Percentiles rank a stretch among this genome's conserved stretches.
These are phyloP conservation scores for Aspergillus baeticus DNA, from an alignment of 495 filamentous ascomycete genomes.

Conservation along the genomic window DNA sequence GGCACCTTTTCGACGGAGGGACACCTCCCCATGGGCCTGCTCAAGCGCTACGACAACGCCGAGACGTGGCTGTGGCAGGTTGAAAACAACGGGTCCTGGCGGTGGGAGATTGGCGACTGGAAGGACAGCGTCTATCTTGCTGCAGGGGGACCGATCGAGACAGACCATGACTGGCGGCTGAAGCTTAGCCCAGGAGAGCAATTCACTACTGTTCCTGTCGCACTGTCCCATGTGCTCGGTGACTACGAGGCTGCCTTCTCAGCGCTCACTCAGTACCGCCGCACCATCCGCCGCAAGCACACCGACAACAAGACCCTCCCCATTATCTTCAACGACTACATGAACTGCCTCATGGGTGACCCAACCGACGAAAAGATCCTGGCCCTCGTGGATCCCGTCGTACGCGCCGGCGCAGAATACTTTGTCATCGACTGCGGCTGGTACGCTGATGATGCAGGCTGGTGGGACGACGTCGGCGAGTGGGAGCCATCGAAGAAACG, in stretches of 20 bases:
- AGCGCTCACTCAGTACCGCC: conserved; percentile 20
- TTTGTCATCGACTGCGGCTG: conserved; percentile 30
- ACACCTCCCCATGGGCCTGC: conserved; percentile 20
- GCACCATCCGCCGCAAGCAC: conserved; percentile 16
- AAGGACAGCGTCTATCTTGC: conserved; percentile 23
- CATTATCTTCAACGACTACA: conserved; percentile 31
- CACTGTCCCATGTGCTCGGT: conserved; percentile 10
- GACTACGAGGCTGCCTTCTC: conserved; percentile 19
- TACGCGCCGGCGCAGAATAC: conserved; percentile 19
- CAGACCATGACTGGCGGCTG: conserved; percentile 20
- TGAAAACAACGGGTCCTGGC: conserved; percentile 27
- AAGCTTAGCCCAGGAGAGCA: conserved; percentile 9
- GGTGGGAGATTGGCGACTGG: conserved; percentile 28
- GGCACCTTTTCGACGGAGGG: conserved; percentile 22
- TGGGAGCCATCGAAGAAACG: conserved; percentile 30
- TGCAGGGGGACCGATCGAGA: conserved; percentile 17
- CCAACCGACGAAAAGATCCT: conserved; percentile 25
- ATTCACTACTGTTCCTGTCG: conserved; percentile 20
- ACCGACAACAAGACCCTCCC: conserved; percentile 17
- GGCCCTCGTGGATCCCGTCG: conserved; percentile 19
- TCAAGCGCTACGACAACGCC: conserved; percentile 7
- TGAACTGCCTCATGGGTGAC: conserved; percentile 33
- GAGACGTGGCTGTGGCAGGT: conserved; percentile 30
- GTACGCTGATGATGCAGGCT: conserved; percentile 27
- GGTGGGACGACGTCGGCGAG: conserved; percentile 28